A percentile compares a stretch with the other conserved stretches of the same genome.
phyloP scores from a whole-genome alignment of 805 yeast species.

The Candida endomychidarum region DNA sequence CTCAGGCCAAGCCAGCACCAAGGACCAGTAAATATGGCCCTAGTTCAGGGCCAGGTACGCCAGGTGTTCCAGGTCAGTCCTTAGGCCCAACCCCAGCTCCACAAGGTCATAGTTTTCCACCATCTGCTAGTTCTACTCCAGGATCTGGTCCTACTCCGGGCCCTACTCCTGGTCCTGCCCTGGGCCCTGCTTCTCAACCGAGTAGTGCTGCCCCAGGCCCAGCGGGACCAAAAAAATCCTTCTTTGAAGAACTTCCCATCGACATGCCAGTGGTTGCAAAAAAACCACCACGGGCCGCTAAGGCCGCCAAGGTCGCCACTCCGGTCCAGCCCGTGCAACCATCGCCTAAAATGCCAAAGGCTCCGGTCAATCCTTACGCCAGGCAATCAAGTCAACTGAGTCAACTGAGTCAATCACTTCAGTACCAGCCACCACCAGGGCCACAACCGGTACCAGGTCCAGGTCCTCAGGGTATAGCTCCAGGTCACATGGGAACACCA shows the following conservation, averaged over 20 bases:
- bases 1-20: conserved; percentile 36
- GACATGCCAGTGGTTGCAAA: conserved; percentile 30
- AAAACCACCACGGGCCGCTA: conserved; percentile 28
- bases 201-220: background rate
- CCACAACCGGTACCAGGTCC: background rate
- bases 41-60: background rate
- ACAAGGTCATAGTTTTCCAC: background rate
- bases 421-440: conserved; percentile 1
- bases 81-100: no score
- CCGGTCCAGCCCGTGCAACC: background rate
- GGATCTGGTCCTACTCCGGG: no score
- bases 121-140: conserved; percentile 5
- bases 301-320: no score
- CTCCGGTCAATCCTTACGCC: conserved; percentile 31
- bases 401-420: no score
- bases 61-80: background rate
- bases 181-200: background rate
- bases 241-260: conserved; percentile 61
- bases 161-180: background rate
- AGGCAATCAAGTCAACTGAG: background rate
- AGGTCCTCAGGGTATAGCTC: no score
- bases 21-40: conserved; percentile 21
- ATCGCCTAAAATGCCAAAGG: conserved; percentile 16
- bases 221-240: conserved; percentile 31
- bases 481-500: no score